phyloP scores from a whole-genome alignment of 257 asterid genomes.

The Nicotiana knightiana region DNA sequence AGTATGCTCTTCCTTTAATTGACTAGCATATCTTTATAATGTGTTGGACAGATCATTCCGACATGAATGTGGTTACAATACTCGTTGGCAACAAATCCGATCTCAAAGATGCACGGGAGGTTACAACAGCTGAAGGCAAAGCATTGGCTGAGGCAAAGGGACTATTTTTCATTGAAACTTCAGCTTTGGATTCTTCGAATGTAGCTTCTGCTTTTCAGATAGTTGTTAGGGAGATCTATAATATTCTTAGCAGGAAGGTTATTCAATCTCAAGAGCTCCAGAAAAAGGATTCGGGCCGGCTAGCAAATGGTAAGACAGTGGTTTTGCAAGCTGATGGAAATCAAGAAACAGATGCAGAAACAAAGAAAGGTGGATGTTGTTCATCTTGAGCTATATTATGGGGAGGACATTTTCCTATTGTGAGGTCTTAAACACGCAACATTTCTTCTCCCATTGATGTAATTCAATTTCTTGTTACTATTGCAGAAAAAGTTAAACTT shows the following conservation, averaged over 20 bases:
- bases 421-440: neutral
- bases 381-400: neutral
- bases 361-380: slow-evolving; percentile 17
- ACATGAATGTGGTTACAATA: slow-evolving; percentile 22
- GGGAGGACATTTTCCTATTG: neutral
- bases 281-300: slow-evolving; percentile 10
- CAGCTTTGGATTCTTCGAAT: slow-evolving; percentile 20
- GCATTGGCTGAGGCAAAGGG: slow-evolving; percentile 12
- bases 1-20: neutral
- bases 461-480: neutral
- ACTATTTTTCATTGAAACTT: slow-evolving; percentile 18
- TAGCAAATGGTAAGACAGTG: slow-evolving; percentile 17
- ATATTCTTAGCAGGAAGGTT: slow-evolving; percentile 23
- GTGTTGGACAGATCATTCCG: slow-evolving; percentile 13
- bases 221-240: slow-evolving; percentile 18
- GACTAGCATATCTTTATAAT: neutral
- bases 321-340: slow-evolving; percentile 17
- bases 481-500: neutral
- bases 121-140: slow-evolving; percentile 16
- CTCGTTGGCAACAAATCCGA: slow-evolving; percentile 20
- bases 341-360: slow-evolving; percentile 9
- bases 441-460: neutral
- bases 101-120: slow-evolving; percentile 22
- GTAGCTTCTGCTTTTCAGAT: slow-evolving; percentile 17
- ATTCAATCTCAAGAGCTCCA: slow-evolving; percentile 23